Base-by-base conservation (phyloP, 2,329 filamentous ascomycete species). In the Stemphylium vesicarium region DNA sequence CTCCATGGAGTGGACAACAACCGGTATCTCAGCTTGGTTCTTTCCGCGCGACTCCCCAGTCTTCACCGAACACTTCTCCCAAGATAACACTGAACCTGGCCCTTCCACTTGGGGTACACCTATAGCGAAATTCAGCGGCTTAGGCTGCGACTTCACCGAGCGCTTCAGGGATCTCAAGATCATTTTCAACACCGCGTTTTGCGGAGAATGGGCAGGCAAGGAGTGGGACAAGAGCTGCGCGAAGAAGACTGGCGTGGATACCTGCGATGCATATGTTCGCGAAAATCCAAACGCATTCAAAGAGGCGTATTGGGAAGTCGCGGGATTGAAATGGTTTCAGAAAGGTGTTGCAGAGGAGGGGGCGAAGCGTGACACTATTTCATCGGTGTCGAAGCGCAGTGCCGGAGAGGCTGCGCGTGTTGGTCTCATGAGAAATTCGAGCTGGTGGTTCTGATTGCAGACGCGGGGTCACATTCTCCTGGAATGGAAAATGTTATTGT, bases 191-290 rank as follows among this genome's bases (percentile, higher is more conserved):
- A 80, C 75, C 0, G 77, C 79, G 1, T 83, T 84, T 63, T 84
- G 82, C 48, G 82, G 82, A 35, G 77, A 80, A 39, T 84, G 82
- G 81, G 82, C 81, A 10, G 81, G 81, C n/a, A 65, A 59, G 32
- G 65, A 87, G 39, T 96, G 89, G 88, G 67, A 70, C 36, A 64
- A 74, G 22, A 46, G 44, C 4, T 71, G 70, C 50, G 52, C 46
- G 12, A 49, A 46, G 8, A 72, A 66, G 49, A 75, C 71, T 20
- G 78, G 84, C 50, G 88, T 84, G 0, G 57, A 72, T 33, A 87
- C 59, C 4, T 77, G 74, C 54, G 59, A 72, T 37, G 64, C 56
- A 18, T 76, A 66, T 59, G 72, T 77, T 6, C 22, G 58, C 12
- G 58, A 69, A 7, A 66, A 74, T 36, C 68, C 71, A 2, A 64